These are phyloP conservation scores for Pleurotus platypus DNA, from an alignment of 768 basidiomycete species.

Conservation along the genomic window DNA sequence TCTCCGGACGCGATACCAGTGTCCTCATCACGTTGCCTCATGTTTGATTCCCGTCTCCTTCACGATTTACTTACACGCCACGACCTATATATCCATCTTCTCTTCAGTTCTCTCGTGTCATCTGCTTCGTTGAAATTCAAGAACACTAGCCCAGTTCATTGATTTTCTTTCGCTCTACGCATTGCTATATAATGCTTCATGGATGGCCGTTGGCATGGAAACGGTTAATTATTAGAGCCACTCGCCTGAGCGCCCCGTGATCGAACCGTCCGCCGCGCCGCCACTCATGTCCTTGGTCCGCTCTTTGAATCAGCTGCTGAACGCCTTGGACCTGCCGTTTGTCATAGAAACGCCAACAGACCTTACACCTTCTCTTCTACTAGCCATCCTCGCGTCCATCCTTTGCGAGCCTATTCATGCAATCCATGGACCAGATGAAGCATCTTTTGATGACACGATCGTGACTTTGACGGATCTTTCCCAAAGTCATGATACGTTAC, in stretches of 20 bases:
- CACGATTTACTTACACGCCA: slow-evolving; percentile 37
- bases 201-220: slow-evolving; percentile 6
- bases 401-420: slow-evolving; percentile 53
- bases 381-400: slow-evolving; percentile 66
- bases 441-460: slow-evolving; percentile 4
- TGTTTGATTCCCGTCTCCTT: slow-evolving; percentile 21
- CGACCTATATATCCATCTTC: slow-evolving; percentile 44
- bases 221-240: slow-evolving; percentile 1
- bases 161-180: not conserved
- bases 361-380: slow-evolving; percentile 67
- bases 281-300: slow-evolving; percentile 16
- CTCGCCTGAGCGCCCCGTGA: no score
- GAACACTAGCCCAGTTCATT: not conserved
- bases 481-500: slow-evolving; percentile 9
- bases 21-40: slow-evolving; percentile 17
- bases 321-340: slow-evolving; percentile 40
- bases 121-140: slow-evolving; percentile 17
- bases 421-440: slow-evolving; percentile 3
- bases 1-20: slow-evolving; percentile 15
- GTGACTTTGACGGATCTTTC: not conserved
- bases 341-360: slow-evolving; percentile 49
- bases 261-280: no score
- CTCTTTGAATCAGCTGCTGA: slow-evolving; percentile 46
- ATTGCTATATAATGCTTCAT: not conserved
- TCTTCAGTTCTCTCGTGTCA: slow-evolving; percentile 8